Conservation (phyloP, 345 rosid species). For the Pistacia integerrima region DNA sequence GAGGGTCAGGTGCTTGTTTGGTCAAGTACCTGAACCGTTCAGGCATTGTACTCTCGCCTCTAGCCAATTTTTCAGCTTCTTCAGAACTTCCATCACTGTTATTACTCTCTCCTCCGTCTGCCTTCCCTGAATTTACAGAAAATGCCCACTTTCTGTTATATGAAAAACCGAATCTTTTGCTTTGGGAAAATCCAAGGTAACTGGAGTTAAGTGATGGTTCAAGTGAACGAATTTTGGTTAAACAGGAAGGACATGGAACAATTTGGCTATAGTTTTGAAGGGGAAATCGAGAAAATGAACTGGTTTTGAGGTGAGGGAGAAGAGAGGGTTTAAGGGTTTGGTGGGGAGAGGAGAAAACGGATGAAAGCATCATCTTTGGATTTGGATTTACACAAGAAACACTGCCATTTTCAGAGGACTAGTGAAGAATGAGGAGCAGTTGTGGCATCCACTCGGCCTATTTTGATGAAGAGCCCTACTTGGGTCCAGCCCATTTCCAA, state of each 20-base stretch:
- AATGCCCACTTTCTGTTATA: conserved; percentile 26
- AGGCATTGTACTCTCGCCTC: conserved; percentile 83
- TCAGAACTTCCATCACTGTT: conserved; percentile 31
- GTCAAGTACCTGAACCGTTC: conserved; percentile 84
- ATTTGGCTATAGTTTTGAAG: conserved; percentile 10
- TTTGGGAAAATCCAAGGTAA: conserved; percentile 4
- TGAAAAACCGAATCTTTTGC: conserved; percentile 22
- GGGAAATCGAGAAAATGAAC: conserved; percentile 17
- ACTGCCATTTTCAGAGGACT: conserved; percentile 4
- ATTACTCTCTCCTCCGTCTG: conserved; percentile 25
- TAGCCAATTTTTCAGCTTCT: conserved; percentile 55
- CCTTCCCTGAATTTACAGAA: conserved; percentile 37
- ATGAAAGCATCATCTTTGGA: conserved; percentile 10
- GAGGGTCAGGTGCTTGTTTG: conserved; percentile 74
- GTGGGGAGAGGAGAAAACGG: conserved; percentile 10
- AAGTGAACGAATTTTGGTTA: conserved; percentile 8
- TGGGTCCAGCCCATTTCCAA: neutral
- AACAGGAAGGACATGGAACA: conserved; percentile 1
- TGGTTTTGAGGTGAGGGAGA: conserved; percentile 15
- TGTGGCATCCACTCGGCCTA: neutral
- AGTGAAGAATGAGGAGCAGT: neutral
- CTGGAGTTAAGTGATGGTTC: neutral
- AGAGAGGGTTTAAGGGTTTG: conserved; percentile 12
- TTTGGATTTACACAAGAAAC: neutral
- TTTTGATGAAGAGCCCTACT: neutral